Percentiles rank a stretch among this genome's conserved stretches.
phyloP scores from a whole-genome alignment of 2,329 filamentous ascomycete species.

The Stagonosporopsis tanaceti region DNA sequence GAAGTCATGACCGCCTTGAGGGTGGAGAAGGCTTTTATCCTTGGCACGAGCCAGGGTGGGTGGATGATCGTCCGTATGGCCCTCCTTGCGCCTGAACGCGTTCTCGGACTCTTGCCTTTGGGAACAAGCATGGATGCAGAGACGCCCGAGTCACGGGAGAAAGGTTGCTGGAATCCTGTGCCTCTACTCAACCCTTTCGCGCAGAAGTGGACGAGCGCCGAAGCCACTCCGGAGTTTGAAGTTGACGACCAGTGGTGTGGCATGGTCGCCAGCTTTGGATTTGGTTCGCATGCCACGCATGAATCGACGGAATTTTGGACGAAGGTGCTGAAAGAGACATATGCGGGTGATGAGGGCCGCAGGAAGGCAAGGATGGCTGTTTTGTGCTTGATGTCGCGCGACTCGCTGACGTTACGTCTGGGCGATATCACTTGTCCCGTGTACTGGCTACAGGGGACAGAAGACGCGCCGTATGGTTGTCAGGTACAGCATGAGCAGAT shows the following conservation, averaged over 20 bases:
- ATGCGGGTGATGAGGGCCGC: constrained; percentile 59
- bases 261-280: constrained; percentile 57
- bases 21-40: constrained; percentile 9
- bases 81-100: constrained; percentile 34
- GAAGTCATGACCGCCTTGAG: constrained; percentile 17
- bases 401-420: constrained; percentile 55
- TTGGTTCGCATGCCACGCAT: constrained; percentile 51
- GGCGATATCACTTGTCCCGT: constrained; percentile 59
- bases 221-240: constrained; percentile 53
- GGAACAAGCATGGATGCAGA: constrained; percentile 62
- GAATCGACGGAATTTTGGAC: constrained; percentile 55
- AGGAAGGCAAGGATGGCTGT: constrained; percentile 57
- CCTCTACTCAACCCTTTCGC: constrained; percentile 46
- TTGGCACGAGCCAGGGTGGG: constrained; percentile 17
- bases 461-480: constrained; percentile 18
- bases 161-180: constrained; percentile 59
- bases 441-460: constrained; percentile 54
- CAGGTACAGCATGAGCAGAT: constrained; percentile 23
- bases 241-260: constrained; percentile 54
- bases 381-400: constrained; percentile 57
- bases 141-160: constrained; percentile 51
- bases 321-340: constrained; percentile 53
- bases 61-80: constrained; percentile 21
- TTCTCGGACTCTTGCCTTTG: constrained; percentile 61
- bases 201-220: constrained; percentile 51